Evolutionary conservation across 495 filamentous ascomycete species (phyloP), one percentile per base, ranked within the genome.

Genomic region (Penicillium cataractarum): DNA sequence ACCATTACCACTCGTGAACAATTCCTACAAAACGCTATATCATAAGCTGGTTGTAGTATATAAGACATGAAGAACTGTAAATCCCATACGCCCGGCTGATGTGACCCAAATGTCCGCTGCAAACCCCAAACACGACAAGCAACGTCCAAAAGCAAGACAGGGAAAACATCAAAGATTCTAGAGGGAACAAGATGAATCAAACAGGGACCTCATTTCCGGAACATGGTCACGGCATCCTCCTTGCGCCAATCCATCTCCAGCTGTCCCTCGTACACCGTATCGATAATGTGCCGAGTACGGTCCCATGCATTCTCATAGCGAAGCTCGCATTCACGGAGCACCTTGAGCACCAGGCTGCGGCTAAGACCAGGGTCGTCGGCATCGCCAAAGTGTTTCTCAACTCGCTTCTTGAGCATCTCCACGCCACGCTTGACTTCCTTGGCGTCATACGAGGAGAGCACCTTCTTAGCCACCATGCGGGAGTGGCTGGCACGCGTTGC

Each of bases 311-410:
- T 83, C 42, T 85, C 83, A 73, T 97, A 97, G 55, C 87, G 89
- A 48, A 75, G 79, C 79, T 96, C 92, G 67, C 92, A 93, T 73
- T 89, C 90, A 65, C 84, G 86, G n/a, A 90, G 74, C 54, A 98
- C 92, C 74, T 90, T 88, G 35, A 79, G 76, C 44, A 97, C 91
- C 32, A 98, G 76, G 39, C 84, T 85, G 15, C 86, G 81, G 65
- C 84, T 89, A 42, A 91, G 72, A n/a, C 76, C 79, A 35, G 83
- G 84, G 64, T 94, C 91, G 64, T 93, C 92, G 5, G 87, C 91
- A 46, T 95, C 92, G 24, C 90, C 92, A 76, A 97, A 97, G 74
- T 98, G 94, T 75, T 98, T 98, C 75, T 97, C 93, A 4, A 98
- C 90, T 31, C 94, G 83, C 77, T 95, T 96, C 72, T 87, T 86